Evolutionary conservation across 2,329 filamentous ascomycete genomes (phyloP).

Genomic region (Tricladium varicosporioides): DNA sequence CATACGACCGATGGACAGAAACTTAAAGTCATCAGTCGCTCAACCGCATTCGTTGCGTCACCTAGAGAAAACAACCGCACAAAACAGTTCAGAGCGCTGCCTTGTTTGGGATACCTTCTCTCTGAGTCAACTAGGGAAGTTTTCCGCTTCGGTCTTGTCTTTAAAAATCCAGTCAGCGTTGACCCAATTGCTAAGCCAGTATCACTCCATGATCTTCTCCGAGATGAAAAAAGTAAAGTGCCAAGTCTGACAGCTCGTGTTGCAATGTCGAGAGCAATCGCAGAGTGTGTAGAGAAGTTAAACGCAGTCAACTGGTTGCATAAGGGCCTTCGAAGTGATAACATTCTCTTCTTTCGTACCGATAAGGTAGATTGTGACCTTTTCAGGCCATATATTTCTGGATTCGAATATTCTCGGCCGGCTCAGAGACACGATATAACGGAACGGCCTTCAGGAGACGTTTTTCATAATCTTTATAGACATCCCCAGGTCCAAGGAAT

Average conservation of each 20-base stretch:
- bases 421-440: too few species aligned
- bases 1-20: background rate
- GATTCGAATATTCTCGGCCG: too few species aligned
- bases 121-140: background rate
- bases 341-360: slow-evolving; percentile 12
- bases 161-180: background rate
- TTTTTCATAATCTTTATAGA: too few species aligned
- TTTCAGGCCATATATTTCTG: too few species aligned
- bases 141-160: background rate
- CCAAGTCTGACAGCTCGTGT: background rate
- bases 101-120: background rate
- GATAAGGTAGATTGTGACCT: too few species aligned
- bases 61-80: background rate
- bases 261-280: background rate
- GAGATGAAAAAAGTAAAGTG: background rate
- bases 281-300: background rate
- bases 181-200: background rate
- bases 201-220: background rate
- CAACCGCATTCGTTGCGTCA: background rate
- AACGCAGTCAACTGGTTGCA: slow-evolving; percentile 10
- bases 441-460: too few species aligned
- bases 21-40: background rate
- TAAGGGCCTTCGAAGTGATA: slow-evolving; percentile 7
- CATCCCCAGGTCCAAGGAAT: too few species aligned
- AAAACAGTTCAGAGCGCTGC: background rate